Evolutionary conservation across 2,329 filamentous ascomycete genomes (phyloP).

Genomic region (Fusarium haematococcum): DNA sequence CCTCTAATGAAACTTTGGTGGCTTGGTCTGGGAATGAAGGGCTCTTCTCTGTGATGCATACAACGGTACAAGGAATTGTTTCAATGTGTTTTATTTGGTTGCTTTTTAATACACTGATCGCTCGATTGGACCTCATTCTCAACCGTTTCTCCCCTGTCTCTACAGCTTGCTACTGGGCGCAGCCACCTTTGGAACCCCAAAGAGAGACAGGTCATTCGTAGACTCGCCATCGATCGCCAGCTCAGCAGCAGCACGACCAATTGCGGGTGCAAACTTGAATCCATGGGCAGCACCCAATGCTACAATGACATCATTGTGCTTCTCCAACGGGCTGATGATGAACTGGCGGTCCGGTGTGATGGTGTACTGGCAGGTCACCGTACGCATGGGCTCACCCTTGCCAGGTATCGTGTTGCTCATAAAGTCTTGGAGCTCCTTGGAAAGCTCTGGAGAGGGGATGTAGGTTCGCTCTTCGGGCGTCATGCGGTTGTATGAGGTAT

Average conservation of each 20-base stretch:
- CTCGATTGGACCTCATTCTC: neutral
- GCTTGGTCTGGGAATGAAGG: too few species aligned
- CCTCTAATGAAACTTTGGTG: too few species aligned
- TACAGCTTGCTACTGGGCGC: neutral
- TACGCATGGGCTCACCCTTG: conserved; percentile 29
- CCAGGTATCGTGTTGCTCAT: conserved; percentile 20
- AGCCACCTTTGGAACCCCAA: conserved; percentile 13
- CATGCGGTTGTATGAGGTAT: conserved; percentile 30
- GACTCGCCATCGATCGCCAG: conserved; percentile 41
- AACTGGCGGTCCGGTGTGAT: conserved; percentile 42
- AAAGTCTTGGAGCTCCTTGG: conserved; percentile 12
- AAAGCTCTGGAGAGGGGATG: conserved; percentile 9
- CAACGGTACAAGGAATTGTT: neutral
- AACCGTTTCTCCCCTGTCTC: too few species aligned
- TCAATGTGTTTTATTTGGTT: neutral
- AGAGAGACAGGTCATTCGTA: conserved; percentile 31
- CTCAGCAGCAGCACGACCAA: conserved; percentile 41
- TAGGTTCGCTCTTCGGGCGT: conserved; percentile 27
- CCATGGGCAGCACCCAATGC: conserved; percentile 38
- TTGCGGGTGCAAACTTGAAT: conserved; percentile 43
- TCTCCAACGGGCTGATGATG: conserved; percentile 33
- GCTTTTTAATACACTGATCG: neutral
- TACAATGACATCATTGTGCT: conserved; percentile 29
- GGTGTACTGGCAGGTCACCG: conserved; percentile 43
- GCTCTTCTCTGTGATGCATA: too few species aligned